Evolutionary conservation across 306 rosid genomes (phyloP).

Genomic region (Luffa acutangula): DNA sequence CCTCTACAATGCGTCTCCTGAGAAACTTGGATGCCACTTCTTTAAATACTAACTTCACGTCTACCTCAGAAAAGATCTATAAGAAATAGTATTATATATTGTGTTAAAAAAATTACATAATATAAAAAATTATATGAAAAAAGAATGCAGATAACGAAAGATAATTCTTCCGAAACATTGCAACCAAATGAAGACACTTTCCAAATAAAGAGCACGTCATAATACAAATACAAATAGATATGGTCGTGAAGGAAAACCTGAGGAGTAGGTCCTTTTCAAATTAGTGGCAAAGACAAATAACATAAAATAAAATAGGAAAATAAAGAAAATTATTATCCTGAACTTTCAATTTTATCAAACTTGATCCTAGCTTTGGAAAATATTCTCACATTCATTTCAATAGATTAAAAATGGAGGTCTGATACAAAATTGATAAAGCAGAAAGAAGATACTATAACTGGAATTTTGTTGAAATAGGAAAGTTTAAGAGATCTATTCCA

Average conservation of each 20-base stretch:
- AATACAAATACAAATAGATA: neutral
- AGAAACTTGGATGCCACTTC: slow-evolving; percentile 75
- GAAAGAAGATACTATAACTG: neutral
- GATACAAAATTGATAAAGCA: too few relatives aligned
- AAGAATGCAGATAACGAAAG: neutral
- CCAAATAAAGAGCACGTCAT: neutral
- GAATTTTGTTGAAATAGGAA: neutral
- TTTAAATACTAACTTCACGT: slow-evolving; percentile 93
- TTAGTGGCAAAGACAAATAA: neutral
- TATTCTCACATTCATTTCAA: neutral
- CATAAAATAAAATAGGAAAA: too few relatives aligned
- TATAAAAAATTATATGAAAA: neutral
- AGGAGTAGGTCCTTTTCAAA: neutral
- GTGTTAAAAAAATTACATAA: neutral
- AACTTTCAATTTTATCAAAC: too few relatives aligned
- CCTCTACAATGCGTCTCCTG: slow-evolving; percentile 94
- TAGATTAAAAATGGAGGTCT: too few relatives aligned
- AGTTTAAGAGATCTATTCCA: neutral
- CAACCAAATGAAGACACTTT: neutral
- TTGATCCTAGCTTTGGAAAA: too few relatives aligned
- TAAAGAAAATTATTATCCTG: too few relatives aligned
- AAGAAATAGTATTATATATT: slow-evolving; percentile 10
- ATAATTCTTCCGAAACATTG: neutral
- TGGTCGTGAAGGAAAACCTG: neutral
- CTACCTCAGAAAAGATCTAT: slow-evolving; percentile 81